Conservation (phyloP, 208 protist species). For the Crithidia bombi region DNA sequence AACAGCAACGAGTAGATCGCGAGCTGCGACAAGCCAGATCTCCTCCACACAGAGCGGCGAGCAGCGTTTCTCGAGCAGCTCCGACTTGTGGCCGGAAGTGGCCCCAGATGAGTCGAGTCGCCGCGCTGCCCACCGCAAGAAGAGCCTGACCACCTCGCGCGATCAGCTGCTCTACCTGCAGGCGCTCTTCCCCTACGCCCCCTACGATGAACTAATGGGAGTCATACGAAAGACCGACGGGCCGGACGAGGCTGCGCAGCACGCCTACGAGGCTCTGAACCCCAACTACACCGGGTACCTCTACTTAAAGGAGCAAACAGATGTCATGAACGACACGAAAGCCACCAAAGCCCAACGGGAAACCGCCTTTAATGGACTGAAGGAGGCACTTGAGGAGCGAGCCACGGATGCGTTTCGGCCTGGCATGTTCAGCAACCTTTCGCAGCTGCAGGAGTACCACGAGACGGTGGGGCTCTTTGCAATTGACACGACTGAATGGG, state of each 20-base stretch:
- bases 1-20: slow-evolving; percentile 3
- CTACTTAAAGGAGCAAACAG: slow-evolving; percentile 49
- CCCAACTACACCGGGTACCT: slow-evolving; percentile 48
- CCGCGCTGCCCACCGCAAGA: not conserved
- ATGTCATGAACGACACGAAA: slow-evolving; percentile 23
- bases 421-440: slow-evolving; percentile 37
- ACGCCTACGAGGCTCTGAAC: slow-evolving; percentile 57
- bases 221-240: slow-evolving; percentile 29
- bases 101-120: slow-evolving; percentile 11
- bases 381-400: slow-evolving; percentile 41
- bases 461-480: slow-evolving; percentile 55
- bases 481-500: slow-evolving; percentile 78
- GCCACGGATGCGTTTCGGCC: slow-evolving; percentile 28
- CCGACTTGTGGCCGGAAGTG: slow-evolving; percentile 14
- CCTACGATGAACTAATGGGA: slow-evolving; percentile 32
- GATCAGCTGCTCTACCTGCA: slow-evolving; percentile 56
- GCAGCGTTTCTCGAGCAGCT: slow-evolving; percentile 13
- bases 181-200: slow-evolving; percentile 75
- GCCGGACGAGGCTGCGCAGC: slow-evolving; percentile 49
- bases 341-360: slow-evolving; percentile 23
- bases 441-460: slow-evolving; percentile 66
- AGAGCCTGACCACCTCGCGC: slow-evolving; percentile 12
- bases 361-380: slow-evolving; percentile 43
- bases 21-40: not conserved
- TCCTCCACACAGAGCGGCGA: not conserved